Evolutionary conservation across 768 basidiomycete species (phyloP), one percentile per base, ranked within the genome.

Genomic region (Leccinum disarticulatum): DNA sequence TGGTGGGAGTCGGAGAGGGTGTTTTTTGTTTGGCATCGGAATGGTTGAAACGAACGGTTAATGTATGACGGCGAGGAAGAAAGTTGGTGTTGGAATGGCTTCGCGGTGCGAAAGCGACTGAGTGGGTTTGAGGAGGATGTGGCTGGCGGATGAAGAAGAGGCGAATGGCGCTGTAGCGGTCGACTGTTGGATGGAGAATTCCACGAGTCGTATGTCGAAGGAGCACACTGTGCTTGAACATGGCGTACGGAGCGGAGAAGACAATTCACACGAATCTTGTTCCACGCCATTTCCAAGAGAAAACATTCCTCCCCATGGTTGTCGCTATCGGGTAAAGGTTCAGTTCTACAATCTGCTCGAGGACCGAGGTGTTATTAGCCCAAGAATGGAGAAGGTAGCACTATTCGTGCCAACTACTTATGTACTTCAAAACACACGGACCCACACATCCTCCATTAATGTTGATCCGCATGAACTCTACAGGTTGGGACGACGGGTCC

Each of bases 131-230:
- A 25, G 54, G 61, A 53, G 51, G 63, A 14, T 31, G 38, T n/a
- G 15, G 61, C 46, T 76, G 75, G 17, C 67, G 66, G 38, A 68
- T 77, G 76, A 88, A 88, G 72, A 87, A 88, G 55, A 70, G 75
- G 49, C 85, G 76, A 56, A 88, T 87, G 54, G 77, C 70, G 43
- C 67, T 77, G 71, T 88, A 88, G 54, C 87, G 83, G 69, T 86
- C 85, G 54, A 84, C 55, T 19, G 71, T 70, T 6, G 78, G 65
- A 35, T 60, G 64, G 4, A 56, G 56, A 58, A 66, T 56, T 51
- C 70, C 65, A 46, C 70, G 65, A 0, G 66, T 64, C 25, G 68
- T 57, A 51, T 73, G 72, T 59, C 62, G 69, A 38, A 72, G 49
- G 38, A 73, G 59, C 1, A 38, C 52, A 36, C 6, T 25, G n/a